phyloP scores from a whole-genome alignment of 495 filamentous ascomycete genomes.

The Aspergillus carlsbadensis region DNA sequence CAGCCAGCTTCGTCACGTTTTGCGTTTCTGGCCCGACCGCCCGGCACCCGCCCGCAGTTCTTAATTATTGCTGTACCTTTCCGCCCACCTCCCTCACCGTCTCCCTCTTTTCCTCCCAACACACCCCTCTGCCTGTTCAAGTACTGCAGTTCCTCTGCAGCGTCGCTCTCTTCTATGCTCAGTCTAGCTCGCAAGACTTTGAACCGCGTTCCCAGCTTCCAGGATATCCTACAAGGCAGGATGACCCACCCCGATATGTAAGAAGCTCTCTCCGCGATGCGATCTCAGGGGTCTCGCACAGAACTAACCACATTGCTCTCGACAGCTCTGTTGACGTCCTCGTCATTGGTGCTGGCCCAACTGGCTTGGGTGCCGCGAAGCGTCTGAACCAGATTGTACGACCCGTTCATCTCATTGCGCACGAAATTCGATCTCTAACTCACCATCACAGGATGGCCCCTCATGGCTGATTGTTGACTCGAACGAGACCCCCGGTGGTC shows the following conservation, averaged over 20 bases:
- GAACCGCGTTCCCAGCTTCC: conserved; percentile 58
- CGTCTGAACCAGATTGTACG: conserved; percentile 92
- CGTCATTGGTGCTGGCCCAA: conserved; percentile 97
- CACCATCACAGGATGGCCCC: conserved; percentile 63
- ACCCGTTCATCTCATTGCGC: conserved; percentile 19
- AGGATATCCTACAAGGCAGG: conserved; percentile 59
- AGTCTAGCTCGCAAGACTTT: conserved; percentile 51
- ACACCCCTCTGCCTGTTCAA: conserved; percentile 22
- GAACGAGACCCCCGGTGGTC: conserved; percentile 90
- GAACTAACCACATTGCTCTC: conserved; percentile 23
- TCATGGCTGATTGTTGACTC: conserved; percentile 97
- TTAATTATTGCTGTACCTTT: conserved; percentile 14
- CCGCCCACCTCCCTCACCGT: conserved; percentile 32
- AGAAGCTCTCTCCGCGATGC: conserved; percentile 19
- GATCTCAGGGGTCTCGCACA: conserved; percentile 14
- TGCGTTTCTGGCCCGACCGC: conserved; percentile 12
- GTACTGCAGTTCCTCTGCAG: conserved; percentile 35
- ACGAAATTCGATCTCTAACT: conserved; percentile 22
- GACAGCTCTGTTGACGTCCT: conserved; percentile 90
- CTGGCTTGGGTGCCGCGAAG: conserved; percentile 95
- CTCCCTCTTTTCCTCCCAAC: conserved; percentile 21
- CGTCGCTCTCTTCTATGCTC: conserved; percentile 46
- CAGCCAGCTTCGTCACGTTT: conserved; percentile 26
- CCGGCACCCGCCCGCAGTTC: conserved; percentile 11
- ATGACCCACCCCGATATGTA: conserved; percentile 58